Evolutionary conservation across 176 grass and related monocot species (phyloP), one percentile per base, ranked within the genome.

Genomic region (Saccharum officinarum): DNA sequence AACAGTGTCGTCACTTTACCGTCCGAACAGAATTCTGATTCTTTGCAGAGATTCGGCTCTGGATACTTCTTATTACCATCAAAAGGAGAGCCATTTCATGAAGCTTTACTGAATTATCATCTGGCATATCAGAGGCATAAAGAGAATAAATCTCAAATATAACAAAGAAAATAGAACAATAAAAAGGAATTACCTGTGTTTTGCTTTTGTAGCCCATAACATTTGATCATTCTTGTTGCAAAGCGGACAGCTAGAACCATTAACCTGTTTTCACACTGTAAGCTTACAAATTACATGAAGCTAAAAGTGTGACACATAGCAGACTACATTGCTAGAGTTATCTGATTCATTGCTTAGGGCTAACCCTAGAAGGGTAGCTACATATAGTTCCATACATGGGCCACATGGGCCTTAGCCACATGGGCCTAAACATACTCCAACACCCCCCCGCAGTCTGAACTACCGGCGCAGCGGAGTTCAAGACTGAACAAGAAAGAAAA

Each of bases 31-130:
- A 87, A 47, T 78, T 95, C 78, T 84, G 92, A 78, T 83, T 87
- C 86, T 89, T 98, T 88, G 87, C 74, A 67, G 83, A 81, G 64
- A 87, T 49, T 73, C 93, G 89, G 74, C 77, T 83, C 62, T 95
- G 93, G 71, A 95, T 84, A 92, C 86, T 86, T 90, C 96, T 86
- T 76, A 98, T 93, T 54, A 89, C 87, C 73, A 90, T 90, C 86
- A 98, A 87, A 84, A 95, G 94, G 78, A 77, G 92, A 87, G 96
- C 78, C 96, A 98, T 98, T 88, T 95, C 96, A 94, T 61, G 74
- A 80, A 98, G 93, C 78, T 90, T 95, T 86, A 69, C 81, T 65
- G 87, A 92, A 87, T 88, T 88, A 89, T 89, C 87, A 54, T 71
- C 86, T 83, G 65, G 44, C 57, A 39, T 77, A 55, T 78, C 86